Evolutionary conservation across 2,329 filamentous ascomycete genomes (phyloP).

Genomic region (Westerdykella sp.): DNA sequence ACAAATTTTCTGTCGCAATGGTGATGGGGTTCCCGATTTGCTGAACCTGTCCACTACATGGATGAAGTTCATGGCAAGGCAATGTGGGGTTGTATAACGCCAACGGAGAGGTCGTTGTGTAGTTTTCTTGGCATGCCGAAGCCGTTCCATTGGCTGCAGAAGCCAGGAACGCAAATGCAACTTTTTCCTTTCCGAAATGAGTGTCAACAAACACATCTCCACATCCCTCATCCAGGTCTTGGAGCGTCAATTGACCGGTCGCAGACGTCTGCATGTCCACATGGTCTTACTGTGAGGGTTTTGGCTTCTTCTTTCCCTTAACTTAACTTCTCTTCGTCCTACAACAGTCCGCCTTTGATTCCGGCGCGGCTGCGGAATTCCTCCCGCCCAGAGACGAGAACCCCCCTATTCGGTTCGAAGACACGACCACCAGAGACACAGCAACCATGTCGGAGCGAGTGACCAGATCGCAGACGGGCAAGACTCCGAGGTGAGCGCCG

Average conservation of each 20-base stretch:
- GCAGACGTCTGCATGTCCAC: slow-evolving; percentile 2
- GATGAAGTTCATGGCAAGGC: too few relatives aligned
- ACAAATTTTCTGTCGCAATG: too few relatives aligned
- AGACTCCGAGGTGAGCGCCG: slow-evolving; percentile 41
- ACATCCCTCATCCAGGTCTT: neutral
- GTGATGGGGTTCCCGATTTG: too few relatives aligned
- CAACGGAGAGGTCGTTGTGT: too few relatives aligned
- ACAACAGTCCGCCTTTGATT: too few relatives aligned
- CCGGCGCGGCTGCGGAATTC: too few relatives aligned
- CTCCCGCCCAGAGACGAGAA: too few relatives aligned
- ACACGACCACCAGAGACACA: neutral
- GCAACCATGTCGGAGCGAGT: slow-evolving; percentile 35
- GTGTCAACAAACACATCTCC: slow-evolving; percentile 19
- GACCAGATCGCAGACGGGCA: slow-evolving; percentile 45
- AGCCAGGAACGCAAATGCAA: neutral
- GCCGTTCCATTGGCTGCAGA: neutral
- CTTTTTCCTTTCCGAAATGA: slow-evolving; percentile 3
- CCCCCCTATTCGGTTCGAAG: too few relatives aligned
- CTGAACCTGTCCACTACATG: too few relatives aligned
- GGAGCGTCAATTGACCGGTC: slow-evolving; percentile 7
- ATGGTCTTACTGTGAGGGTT: slow-evolving; percentile 9
- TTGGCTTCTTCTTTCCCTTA: slow-evolving; percentile 1
- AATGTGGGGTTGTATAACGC: too few relatives aligned
- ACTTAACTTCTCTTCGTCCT: neutral
- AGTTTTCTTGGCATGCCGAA: neutral